phyloP scores from a whole-genome alignment of 495 filamentous ascomycete species.

The Aspergillus campestris region DNA sequence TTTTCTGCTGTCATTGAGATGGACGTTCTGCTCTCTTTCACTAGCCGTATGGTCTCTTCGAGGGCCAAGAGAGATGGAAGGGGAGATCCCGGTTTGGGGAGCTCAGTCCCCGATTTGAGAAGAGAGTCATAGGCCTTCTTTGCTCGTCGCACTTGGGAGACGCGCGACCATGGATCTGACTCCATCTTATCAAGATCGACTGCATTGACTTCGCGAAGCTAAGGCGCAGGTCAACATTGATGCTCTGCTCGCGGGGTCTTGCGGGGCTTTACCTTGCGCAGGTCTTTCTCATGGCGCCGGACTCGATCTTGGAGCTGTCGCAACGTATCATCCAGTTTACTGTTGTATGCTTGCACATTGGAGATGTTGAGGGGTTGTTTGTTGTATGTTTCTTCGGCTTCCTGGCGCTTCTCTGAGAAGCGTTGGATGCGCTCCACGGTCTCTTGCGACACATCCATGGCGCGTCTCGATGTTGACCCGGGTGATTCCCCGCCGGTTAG shows the following conservation, averaged over 20 bases:
- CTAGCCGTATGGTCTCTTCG: conserved; percentile 52
- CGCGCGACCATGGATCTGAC: conserved; percentile 35
- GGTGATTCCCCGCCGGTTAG: background rate
- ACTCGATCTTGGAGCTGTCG: conserved; percentile 56
- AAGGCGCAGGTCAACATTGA: conserved; percentile 7
- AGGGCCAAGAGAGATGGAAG: conserved; percentile 65
- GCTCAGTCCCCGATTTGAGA: conserved; percentile 48
- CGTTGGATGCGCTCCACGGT: conserved; percentile 29
- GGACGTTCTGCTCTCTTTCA: conserved; percentile 53
- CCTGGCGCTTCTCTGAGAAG: conserved; percentile 29
- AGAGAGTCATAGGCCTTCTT: conserved; percentile 57
- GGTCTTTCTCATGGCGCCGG: conserved; percentile 52
- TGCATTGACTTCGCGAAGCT: conserved; percentile 38
- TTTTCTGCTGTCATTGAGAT: conserved; percentile 45
- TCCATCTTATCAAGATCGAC: conserved; percentile 31
- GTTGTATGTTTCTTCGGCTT: conserved; percentile 27
- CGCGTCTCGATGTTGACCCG: background rate
- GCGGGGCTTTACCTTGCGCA: conserved; percentile 39
- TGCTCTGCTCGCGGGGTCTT: conserved; percentile 4
- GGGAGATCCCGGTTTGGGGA: conserved; percentile 57
- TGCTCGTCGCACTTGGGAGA: conserved; percentile 48
- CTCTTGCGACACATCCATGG: conserved; percentile 27
- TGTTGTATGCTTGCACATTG: conserved; percentile 31
- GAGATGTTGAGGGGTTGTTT: conserved; percentile 24
- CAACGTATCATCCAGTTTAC: conserved; percentile 55